Evolutionary conservation across 1,284 basidiomycete species (phyloP).

Genomic region (Ceratobasidium sp.): DNA sequence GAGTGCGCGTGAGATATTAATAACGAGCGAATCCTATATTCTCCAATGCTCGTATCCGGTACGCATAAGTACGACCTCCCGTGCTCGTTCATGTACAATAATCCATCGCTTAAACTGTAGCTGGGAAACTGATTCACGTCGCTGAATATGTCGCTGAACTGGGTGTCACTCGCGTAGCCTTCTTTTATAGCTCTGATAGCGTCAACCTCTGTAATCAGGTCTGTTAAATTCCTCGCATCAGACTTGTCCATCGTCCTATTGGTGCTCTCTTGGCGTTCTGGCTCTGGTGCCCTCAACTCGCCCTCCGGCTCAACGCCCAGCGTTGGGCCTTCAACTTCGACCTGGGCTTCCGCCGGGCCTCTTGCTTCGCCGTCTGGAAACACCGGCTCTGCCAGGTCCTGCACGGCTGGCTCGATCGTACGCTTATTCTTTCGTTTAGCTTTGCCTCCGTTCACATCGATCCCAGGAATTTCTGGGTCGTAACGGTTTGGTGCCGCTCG

Average conservation of each 20-base stretch:
- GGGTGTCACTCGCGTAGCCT: neutral
- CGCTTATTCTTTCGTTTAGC: neutral
- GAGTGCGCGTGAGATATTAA: neutral
- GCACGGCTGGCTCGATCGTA: too few species aligned
- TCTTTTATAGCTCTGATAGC: neutral
- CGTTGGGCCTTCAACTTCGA: too few species aligned
- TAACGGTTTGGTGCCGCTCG: neutral
- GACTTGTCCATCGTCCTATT: too few species aligned
- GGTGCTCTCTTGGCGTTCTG: too few species aligned
- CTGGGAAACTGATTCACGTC: neutral
- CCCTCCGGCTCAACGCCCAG: too few species aligned
- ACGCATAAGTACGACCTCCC: neutral
- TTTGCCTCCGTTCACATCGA: neutral
- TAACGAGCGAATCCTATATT: neutral
- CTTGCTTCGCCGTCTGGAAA: neutral
- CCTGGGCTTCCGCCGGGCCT: too few species aligned
- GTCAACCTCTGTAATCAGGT: too few species aligned
- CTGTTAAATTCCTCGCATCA: too few species aligned
- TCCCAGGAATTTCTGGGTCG: conserved; percentile 7
- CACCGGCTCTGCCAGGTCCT: neutral
- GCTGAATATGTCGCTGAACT: neutral
- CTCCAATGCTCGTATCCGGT: neutral
- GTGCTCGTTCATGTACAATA: conserved; percentile 17
- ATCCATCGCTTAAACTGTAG: neutral
- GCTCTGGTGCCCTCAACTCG: too few species aligned